phyloP scores from a whole-genome alignment of 345 rosid species.

The Ceriops decandra region DNA sequence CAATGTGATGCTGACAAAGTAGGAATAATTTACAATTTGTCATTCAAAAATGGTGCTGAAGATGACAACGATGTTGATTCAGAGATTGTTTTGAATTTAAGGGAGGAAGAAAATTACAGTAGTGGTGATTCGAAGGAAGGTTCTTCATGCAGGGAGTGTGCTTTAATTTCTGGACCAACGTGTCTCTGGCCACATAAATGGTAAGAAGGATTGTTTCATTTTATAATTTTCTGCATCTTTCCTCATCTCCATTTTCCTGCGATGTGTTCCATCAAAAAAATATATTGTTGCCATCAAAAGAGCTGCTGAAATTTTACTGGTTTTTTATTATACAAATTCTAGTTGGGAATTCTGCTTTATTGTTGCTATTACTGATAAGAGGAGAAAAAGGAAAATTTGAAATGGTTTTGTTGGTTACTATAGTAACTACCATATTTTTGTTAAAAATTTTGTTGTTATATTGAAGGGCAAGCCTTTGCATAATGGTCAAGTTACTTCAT shows the following conservation, averaged over 20 bases:
- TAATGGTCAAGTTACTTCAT: too few relatives aligned
- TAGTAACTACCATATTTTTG: too few relatives aligned
- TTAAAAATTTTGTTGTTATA: too few relatives aligned
- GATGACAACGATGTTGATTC: background rate
- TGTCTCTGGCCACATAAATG: constrained; percentile 19
- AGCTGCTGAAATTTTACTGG: too few relatives aligned
- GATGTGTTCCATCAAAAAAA: background rate
- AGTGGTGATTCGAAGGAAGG: constrained; percentile 2
- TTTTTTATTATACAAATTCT: too few relatives aligned
- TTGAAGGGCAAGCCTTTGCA: too few relatives aligned
- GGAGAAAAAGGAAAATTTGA: too few relatives aligned
- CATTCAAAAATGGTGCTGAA: background rate
- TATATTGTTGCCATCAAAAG: too few relatives aligned
- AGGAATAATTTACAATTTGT: constrained; percentile 18
- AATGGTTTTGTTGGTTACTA: too few relatives aligned
- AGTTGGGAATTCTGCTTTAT: too few relatives aligned
- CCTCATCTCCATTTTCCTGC: background rate
- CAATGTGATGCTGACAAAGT: background rate
- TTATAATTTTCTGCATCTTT: background rate
- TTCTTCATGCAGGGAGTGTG: constrained; percentile 10
- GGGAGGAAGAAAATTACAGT: background rate
- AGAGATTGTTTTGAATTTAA: constrained; percentile 6
- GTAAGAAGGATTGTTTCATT: constrained; percentile 7
- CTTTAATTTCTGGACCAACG: constrained; percentile 19
- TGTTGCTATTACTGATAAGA: too few relatives aligned